Evolutionary conservation across 2,329 filamentous ascomycete genomes (phyloP).

Genomic region (Cladophialophora carrionii): DNA sequence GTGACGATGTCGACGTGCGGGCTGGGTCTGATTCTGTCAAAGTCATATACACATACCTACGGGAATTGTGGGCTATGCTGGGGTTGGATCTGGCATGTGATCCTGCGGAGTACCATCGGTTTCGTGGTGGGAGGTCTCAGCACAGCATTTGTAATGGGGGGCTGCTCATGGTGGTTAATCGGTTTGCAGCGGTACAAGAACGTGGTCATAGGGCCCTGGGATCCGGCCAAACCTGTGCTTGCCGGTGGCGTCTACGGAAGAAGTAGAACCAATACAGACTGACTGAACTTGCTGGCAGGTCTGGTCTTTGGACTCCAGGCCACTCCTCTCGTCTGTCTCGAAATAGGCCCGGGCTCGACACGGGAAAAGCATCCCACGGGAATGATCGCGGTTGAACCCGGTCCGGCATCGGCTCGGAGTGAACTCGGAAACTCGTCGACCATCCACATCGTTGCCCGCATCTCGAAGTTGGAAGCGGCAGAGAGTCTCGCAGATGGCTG

Average conservation of each 20-base stretch:
- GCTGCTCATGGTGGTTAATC: conserved; percentile 98
- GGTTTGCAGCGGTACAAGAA: conserved; percentile 98
- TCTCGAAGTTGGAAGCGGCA: not conserved
- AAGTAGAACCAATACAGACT: conserved; percentile 34
- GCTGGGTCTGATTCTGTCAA: conserved; percentile 64
- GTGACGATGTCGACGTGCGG: conserved; percentile 80
- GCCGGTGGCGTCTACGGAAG: conserved; percentile 35
- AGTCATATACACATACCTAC: conserved; percentile 48
- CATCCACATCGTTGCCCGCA: conserved; percentile 2
- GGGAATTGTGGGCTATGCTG: conserved; percentile 51
- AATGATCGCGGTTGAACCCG: not conserved
- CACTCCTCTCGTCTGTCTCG: not conserved
- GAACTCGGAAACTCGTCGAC: not conserved
- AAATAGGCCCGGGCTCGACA: not conserved
- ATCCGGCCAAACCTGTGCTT: conserved; percentile 77
- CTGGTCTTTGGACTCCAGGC: not conserved
- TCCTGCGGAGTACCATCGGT: conserved; percentile 65
- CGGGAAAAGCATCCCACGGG: not conserved
- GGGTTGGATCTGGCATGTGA: conserved; percentile 55
- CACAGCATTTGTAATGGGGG: conserved; percentile 79
- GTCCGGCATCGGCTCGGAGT: conserved; percentile 5
- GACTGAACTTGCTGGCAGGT: not conserved
- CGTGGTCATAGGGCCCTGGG: conserved; percentile 97
- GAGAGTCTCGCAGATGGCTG: not conserved
- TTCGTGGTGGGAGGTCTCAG: conserved; percentile 75